Conservation (phyloP, 768 basidiomycete species). For the Filobasidium floriforme region DNA sequence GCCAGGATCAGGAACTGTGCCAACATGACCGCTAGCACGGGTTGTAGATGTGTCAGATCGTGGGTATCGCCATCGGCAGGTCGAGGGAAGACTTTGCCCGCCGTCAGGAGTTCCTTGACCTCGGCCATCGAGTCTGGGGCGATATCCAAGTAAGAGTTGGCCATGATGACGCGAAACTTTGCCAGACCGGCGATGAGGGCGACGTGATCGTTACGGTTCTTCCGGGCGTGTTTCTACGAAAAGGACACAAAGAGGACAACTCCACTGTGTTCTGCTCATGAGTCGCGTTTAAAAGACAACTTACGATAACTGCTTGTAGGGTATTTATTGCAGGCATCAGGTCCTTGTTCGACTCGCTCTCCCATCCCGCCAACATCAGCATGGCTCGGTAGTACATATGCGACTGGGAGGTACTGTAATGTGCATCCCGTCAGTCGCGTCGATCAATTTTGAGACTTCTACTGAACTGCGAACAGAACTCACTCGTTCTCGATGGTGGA, state of each 20-base stretch:
- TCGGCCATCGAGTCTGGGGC: constrained; percentile 6
- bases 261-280: no score
- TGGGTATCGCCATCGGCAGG: neutral
- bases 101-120: neutral
- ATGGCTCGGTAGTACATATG: constrained; percentile 15
- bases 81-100: neutral
- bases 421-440: neutral
- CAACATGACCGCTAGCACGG: constrained; percentile 6
- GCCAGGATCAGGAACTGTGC: constrained; percentile 5
- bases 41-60: neutral
- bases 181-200: constrained; percentile 13
- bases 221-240: constrained; percentile 3
- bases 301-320: constrained; percentile 11
- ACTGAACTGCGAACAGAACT: neutral
- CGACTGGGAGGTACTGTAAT: constrained; percentile 6
- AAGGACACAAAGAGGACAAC: no score
- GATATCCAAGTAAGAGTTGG: constrained; percentile 20
- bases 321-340: constrained; percentile 15
- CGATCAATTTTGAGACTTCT: neutral
- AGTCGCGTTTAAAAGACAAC: no score
- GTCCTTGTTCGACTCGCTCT: constrained; percentile 15
- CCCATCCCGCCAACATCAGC: constrained; percentile 14
- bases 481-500: constrained; percentile 17
- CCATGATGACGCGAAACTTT: constrained; percentile 15
- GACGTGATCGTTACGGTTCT: constrained; percentile 14